phyloP scores from a whole-genome alignment of 2,329 filamentous ascomycete genomes.

The Ascochyta rabiei region DNA sequence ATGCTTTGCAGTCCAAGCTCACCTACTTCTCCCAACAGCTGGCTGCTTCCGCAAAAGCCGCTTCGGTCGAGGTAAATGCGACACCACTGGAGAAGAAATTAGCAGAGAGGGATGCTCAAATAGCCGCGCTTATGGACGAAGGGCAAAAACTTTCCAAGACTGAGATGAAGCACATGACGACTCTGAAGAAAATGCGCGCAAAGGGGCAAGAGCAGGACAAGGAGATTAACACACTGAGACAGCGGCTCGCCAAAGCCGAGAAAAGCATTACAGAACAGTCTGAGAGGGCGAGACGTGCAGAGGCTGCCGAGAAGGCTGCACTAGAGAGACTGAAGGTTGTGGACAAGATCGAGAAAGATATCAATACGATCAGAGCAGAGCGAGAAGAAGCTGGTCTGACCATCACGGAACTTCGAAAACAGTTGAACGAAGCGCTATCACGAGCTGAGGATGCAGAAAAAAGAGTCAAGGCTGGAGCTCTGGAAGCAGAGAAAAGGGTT shows the following conservation, averaged over 20 bases:
- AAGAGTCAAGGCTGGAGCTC: slow-evolving; percentile 69
- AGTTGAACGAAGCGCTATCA: slow-evolving; percentile 71
- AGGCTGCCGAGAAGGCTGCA: slow-evolving; percentile 64
- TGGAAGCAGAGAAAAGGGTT: slow-evolving; percentile 68
- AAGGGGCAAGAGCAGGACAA: slow-evolving; percentile 61
- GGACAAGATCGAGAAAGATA: slow-evolving; percentile 60
- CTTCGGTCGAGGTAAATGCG: slow-evolving; percentile 54
- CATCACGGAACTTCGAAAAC: slow-evolving; percentile 71
- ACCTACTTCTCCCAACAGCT: slow-evolving; percentile 85
- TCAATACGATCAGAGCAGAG: slow-evolving; percentile 68
- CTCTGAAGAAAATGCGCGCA: slow-evolving; percentile 77
- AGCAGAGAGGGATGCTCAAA: slow-evolving; percentile 88
- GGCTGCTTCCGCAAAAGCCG: slow-evolving; percentile 74
- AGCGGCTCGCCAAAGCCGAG: slow-evolving; percentile 69
- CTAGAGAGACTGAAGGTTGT: slow-evolving; percentile 61
- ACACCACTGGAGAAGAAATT: slow-evolving; percentile 70
- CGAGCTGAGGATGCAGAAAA: slow-evolving; percentile 70
- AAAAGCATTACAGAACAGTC: slow-evolving; percentile 66
- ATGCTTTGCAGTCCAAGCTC: slow-evolving; percentile 88
- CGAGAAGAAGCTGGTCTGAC: slow-evolving; percentile 67
- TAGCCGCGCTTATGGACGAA: slow-evolving; percentile 88
- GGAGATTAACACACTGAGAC: slow-evolving; percentile 57
- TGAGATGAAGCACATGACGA: slow-evolving; percentile 82
- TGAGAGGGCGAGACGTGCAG: slow-evolving; percentile 65
- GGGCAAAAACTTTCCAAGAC: slow-evolving; percentile 85